A percentile compares a stretch with the other conserved stretches of the same genome.
Conservation (phyloP, 768 basidiomycete genomes). For the Tylopilus subfusipes region DNA sequence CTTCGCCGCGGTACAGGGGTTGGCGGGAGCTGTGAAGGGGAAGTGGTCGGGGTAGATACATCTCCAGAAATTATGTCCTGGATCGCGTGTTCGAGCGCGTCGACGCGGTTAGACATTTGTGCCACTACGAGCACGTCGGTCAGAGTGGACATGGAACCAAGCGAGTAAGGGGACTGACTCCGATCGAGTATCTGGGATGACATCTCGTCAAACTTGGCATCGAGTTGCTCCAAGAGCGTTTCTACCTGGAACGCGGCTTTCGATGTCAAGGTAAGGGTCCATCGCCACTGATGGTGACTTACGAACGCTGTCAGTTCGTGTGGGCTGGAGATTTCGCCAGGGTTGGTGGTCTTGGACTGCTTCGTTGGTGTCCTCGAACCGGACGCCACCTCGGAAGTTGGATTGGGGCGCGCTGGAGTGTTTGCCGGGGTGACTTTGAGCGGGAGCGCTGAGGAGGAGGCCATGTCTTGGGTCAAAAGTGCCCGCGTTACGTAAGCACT, state of each 20-base stretch:
- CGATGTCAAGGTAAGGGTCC: not conserved
- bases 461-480: not conserved
- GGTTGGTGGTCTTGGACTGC: conserved; percentile 33
- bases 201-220: conserved; percentile 90
- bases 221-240: conserved; percentile 82
- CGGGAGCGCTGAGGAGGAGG: conserved; percentile 54
- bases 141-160: not conserved
- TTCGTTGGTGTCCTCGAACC: conserved; percentile 46
- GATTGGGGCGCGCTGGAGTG: conserved; percentile 45
- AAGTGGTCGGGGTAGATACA: conserved; percentile 46
- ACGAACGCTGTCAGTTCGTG: conserved; percentile 95
- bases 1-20: conserved; percentile 40
- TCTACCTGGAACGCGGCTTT: conserved; percentile 59
- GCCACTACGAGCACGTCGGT: conserved; percentile 54
- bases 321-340: conserved; percentile 81
- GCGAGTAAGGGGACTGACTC: conserved; percentile 46
- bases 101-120: conserved; percentile 90
- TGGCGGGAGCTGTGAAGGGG: conserved; percentile 46
- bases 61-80: conserved; percentile 89
- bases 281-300: conserved; percentile 33
- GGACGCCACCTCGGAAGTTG: conserved; percentile 21
- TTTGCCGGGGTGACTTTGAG: conserved; percentile 58
- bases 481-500: conserved; percentile 12
- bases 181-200: conserved; percentile 83
- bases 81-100: conserved; percentile 84